Evolutionary conservation across 805 yeast genomes (phyloP), one percentile per base, ranked within the genome.

Genomic region (Brettanomyces nanus): DNA sequence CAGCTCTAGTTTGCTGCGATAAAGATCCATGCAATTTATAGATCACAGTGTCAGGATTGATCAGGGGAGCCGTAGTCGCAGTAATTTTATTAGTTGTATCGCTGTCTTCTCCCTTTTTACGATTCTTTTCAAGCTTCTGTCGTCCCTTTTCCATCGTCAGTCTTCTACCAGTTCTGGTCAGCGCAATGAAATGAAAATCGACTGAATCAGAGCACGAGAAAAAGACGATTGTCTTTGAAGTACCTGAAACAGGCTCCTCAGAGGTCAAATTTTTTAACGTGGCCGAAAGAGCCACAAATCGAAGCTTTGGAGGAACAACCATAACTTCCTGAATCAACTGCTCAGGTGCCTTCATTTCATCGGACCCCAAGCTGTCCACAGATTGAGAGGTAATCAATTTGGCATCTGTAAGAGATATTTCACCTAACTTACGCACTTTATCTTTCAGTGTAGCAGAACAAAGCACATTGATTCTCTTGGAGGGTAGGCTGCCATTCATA

Each of bases 141-240:
- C 38, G 28, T n/a, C 39, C 39, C 14, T 35, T 33, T 19, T 37
- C 37, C 11, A 49, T 52, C n/a, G 53, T 52, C 3, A 43, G 18
- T 9, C 44, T 56, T 35, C 61, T 59, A 3, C 85, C 85, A 32
- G 68, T 71, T 40, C 80, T 68, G 2, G 84, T 71, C 47, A 94
- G 77, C 0, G 77, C 81, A 33, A 75, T 72, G 58, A 77, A 86
- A 61, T 92, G 96, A 65, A 84, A 92, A 48, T 92, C 89, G 18
- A 94, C 97, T n/a, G 95, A 83, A 55, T 90, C 97, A 0, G 97
- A 78, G 63, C 98, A 90, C 11, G 96, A 83, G 46, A 89, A 72
- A 58, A 92, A 92, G 0, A 92, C 86, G 56, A 92, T 80, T 1
- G 86, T 77, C 45, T 84, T 72, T 2, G 73, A 55, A 19, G 28